Base-by-base conservation (phyloP, 1,139 yeast species). In the Saccharomyces hybrid region DNA sequence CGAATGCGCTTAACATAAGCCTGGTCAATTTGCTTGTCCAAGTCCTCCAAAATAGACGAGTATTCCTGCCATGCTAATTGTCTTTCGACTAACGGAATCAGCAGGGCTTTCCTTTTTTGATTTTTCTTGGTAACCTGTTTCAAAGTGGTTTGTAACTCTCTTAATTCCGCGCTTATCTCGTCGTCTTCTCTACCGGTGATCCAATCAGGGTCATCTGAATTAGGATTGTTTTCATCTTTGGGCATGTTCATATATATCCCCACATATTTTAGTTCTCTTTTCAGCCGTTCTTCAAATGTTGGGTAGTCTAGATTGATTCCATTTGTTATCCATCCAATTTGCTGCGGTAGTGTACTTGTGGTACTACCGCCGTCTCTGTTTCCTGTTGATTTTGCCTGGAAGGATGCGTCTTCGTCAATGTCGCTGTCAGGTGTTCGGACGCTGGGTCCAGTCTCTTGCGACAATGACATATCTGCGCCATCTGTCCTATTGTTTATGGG, bases 11-110 rank as follows among this genome's bases (percentile, higher is more conserved):
- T 88, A 63, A 87, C 75, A 67, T 90, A 93, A 11, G 96, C 93
- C 71, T 89, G 98, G 69, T 95, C 99, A 28, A 93, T 93, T 71
- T 95, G 99, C 68, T 91, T 93, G 69, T 95, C 97, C 62, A 95
- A 76, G 67, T 93, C 98, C 56, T 93, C 98, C 58, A 91, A 72
- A 54, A 95, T 90, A 12, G 95, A 87, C 55, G 84, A 76, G 68
- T 89, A 95, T 69, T 95, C 99, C 69, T 93, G 97, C 81, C 93
- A 93, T 27, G 98, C 97, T 64, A 95, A 78, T 64, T 88, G 96
- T 58, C 88, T 95, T 64, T 90, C 93, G n/a, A 91, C 79, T 0
- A 86, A 64, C 0, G 96, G 95, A 28, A 84, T 73, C 52, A 95
- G 70, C 49, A 76, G 74, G 60, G 81, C 79, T 67, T 88, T 88